Evolutionary conservation across 371 early-diverging fungal species (phyloP).

Genomic region (Lichtheimia corymbifera): DNA sequence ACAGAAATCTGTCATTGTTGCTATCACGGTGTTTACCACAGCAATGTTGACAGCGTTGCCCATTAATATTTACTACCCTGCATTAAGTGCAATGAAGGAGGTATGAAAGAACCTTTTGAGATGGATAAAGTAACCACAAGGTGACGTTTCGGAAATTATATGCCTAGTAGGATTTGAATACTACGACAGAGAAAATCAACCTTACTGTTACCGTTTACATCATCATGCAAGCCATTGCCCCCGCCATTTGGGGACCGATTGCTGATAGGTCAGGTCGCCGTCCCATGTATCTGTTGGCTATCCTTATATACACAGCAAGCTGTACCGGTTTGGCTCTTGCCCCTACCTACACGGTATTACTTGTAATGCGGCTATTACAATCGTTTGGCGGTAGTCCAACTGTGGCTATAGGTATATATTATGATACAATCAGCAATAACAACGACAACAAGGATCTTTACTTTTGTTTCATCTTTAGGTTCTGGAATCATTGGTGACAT

Average conservation of each 20-base stretch:
- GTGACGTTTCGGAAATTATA: neutral
- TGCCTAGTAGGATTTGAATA: constrained; percentile 10
- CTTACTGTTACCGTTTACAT: constrained; percentile 13
- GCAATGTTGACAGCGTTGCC: constrained; percentile 25
- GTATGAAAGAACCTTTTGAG: constrained; percentile 6
- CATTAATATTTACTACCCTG: constrained; percentile 28
- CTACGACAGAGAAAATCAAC: constrained; percentile 12
- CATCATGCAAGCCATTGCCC: constrained; percentile 16
- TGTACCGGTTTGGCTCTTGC: constrained; percentile 59
- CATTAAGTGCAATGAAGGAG: constrained; percentile 21
- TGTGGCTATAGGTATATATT: constrained; percentile 51
- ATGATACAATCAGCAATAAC: neutral
- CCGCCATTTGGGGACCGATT: constrained; percentile 19
- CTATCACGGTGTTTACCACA: constrained; percentile 17
- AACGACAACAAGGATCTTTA: neutral
- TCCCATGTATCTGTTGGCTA: constrained; percentile 35
- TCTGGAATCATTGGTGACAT: constrained; percentile 46
- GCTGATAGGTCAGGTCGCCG: constrained; percentile 22
- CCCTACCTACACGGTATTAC: constrained; percentile 41
- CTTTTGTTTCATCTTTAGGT: constrained; percentile 1
- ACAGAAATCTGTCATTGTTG: constrained; percentile 9
- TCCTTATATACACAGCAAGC: constrained; percentile 54
- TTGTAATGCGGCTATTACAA: constrained; percentile 59
- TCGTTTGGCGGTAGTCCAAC: constrained; percentile 59
- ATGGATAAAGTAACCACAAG: neutral